Conservation (phyloP, 2,329 filamentous ascomycete species). For the Whalleya microplaca region DNA sequence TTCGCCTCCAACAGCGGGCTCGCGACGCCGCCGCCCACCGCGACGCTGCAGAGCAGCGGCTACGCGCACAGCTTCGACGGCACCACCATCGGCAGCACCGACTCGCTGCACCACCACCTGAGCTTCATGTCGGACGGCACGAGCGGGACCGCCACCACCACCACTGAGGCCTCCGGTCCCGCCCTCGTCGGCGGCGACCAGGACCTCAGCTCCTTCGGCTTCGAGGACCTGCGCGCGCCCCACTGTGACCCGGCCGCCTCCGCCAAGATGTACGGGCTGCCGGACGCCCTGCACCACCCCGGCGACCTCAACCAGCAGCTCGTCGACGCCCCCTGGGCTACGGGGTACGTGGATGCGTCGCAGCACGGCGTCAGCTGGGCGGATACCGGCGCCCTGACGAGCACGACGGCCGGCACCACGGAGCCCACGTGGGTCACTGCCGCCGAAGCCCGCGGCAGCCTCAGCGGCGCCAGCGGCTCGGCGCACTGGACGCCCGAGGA, state of each 20-base stretch:
- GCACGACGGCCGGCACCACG: constrained; percentile 1
- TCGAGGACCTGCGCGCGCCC: constrained; percentile 23
- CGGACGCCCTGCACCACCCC: constrained; percentile 8
- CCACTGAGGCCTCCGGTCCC: constrained; percentile 33
- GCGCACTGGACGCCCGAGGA: constrained; percentile 16
- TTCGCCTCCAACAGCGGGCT: constrained; percentile 54
- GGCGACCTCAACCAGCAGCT: background rate
- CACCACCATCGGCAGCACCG: constrained; percentile 26
- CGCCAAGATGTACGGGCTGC: background rate
- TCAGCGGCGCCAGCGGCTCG: constrained; percentile 17
- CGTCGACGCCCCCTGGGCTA: constrained; percentile 8
- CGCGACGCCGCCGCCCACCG: constrained; percentile 60
- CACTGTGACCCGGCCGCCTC: constrained; percentile 9
- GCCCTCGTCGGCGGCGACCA: constrained; percentile 16
- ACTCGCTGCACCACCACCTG: constrained; percentile 37
- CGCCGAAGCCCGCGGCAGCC: constrained; percentile 14
- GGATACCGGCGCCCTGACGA: constrained; percentile 14
- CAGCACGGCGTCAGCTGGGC: constrained; percentile 25
- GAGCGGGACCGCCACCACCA: constrained; percentile 31
- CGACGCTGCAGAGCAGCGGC: constrained; percentile 51
- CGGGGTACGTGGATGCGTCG: constrained; percentile 3
- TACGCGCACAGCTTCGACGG: constrained; percentile 48
- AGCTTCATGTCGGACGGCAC: constrained; percentile 43
- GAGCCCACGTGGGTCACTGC: constrained; percentile 29
- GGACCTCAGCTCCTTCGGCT: constrained; percentile 36